Evolutionary conservation across 192 early-diverging fungal genomes (phyloP).

Genomic region (Kappamyces sp.): DNA sequence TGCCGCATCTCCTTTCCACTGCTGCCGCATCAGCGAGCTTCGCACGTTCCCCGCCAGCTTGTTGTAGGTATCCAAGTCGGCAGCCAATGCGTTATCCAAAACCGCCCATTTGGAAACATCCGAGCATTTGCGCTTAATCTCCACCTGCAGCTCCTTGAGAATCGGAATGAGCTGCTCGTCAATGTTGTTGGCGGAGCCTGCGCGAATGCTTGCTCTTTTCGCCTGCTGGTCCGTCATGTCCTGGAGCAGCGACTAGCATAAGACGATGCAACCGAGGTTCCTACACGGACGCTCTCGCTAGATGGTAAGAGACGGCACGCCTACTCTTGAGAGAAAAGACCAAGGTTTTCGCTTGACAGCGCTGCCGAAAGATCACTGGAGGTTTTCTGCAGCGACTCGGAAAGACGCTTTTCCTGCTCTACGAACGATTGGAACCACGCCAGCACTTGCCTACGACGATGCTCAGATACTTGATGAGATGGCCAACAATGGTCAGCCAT

Average conservation of each 20-base stretch:
- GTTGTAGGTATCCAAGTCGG: constrained; percentile 28
- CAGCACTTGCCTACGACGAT: constrained; percentile 12
- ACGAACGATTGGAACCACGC: constrained; percentile 24
- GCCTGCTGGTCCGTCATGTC: constrained; percentile 29
- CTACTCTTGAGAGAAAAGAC: constrained; percentile 34
- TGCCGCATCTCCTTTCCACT: constrained; percentile 16
- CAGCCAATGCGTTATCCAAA: constrained; percentile 32
- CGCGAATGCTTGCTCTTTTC: constrained; percentile 20
- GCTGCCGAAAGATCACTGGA: constrained; percentile 25
- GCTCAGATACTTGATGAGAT: constrained; percentile 24
- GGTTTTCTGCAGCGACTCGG: constrained; percentile 26
- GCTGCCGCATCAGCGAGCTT: constrained; percentile 20
- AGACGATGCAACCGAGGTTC: neutral
- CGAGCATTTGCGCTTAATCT: constrained; percentile 25
- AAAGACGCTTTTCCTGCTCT: constrained; percentile 35
- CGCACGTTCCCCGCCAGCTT: constrained; percentile 27
- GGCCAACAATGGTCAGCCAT: constrained; percentile 32
- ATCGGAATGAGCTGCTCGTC: constrained; percentile 38
- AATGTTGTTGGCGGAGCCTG: constrained; percentile 25
- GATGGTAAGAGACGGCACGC: constrained; percentile 21
- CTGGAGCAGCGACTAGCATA: constrained; percentile 24
- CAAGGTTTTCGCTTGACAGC: constrained; percentile 15
- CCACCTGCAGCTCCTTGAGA: constrained; percentile 28
- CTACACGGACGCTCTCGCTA: neutral
- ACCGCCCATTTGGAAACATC: constrained; percentile 35